Percentiles rank a stretch among this genome's conserved stretches.
phyloP scores from a whole-genome alignment of 805 yeast genomes.

The Yamadazyma paraphyllophila region DNA sequence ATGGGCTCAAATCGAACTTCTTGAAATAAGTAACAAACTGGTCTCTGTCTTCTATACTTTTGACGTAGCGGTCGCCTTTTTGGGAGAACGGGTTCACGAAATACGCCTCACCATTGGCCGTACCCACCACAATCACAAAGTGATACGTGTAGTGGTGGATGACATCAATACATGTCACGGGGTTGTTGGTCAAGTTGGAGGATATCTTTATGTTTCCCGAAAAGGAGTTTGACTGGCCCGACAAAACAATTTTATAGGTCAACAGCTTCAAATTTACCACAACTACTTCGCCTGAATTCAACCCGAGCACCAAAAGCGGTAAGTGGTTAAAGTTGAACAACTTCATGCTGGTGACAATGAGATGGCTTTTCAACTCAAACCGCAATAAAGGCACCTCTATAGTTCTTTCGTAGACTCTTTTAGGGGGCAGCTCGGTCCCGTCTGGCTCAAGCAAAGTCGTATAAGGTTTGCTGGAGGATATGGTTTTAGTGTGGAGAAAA shows the following conservation, averaged over 20 bases:
- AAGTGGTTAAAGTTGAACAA: conserved; percentile 27
- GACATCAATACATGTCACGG: conserved; percentile 25
- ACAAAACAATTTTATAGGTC: conserved; percentile 39
- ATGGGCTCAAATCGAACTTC: conserved; percentile 34
- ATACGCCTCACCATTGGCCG: conserved; percentile 59
- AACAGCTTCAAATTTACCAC: conserved; percentile 54
- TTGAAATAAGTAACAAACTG: conserved; percentile 35
- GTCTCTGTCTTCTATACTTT: conserved; percentile 25
- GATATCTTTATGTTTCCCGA: conserved; percentile 6
- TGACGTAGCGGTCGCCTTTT: conserved; percentile 12
- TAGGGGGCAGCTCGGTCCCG: not conserved
- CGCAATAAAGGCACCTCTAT: conserved; percentile 48
- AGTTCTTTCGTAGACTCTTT: conserved; percentile 24
- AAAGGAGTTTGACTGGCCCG: not conserved
- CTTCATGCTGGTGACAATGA: conserved; percentile 41
- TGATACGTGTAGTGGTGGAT: conserved; percentile 36
- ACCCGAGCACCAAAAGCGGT: conserved; percentile 58
- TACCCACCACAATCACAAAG: conserved; percentile 54
- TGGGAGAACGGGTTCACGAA: conserved; percentile 39
- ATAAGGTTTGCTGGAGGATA: conserved; percentile 20
- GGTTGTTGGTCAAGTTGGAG: conserved; percentile 11
- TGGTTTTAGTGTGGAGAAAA: conserved; percentile 21
- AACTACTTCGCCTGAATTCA: conserved; percentile 64
- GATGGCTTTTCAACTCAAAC: conserved; percentile 32
- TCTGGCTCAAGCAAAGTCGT: conserved; percentile 18